phyloP scores from a whole-genome alignment of 768 basidiomycete genomes.

The Brasilioporus rufonigricans region DNA sequence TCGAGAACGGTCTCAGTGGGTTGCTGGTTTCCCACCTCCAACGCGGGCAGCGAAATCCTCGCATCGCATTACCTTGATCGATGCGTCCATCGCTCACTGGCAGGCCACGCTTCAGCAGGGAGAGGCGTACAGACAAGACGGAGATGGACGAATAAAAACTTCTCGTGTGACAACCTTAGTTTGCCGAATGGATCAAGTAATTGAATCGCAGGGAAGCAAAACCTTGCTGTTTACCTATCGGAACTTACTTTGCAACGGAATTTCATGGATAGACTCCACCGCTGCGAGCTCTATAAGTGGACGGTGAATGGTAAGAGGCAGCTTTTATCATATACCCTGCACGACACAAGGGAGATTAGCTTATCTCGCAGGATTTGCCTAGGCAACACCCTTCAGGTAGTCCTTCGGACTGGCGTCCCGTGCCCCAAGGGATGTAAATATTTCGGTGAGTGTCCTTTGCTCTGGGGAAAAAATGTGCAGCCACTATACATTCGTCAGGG shows the following conservation, averaged over 20 bases:
- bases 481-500: background rate
- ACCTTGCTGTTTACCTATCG: conserved; percentile 11
- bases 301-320: background rate
- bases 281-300: conserved; percentile 7
- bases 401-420: conserved; percentile 8
- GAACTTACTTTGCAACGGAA: conserved; percentile 5
- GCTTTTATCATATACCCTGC: background rate
- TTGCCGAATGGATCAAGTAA: conserved; percentile 25
- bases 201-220: conserved; percentile 17
- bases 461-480: background rate
- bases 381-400: background rate
- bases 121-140: background rate
- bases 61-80: conserved; percentile 11
- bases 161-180: conserved; percentile 10
- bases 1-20: conserved; percentile 7
- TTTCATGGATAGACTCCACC: background rate
- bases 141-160: conserved; percentile 4
- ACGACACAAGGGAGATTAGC: background rate
- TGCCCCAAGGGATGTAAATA: background rate
- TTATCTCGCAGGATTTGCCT: background rate
- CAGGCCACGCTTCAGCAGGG: conserved; percentile 4
- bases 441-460: conserved; percentile 5
- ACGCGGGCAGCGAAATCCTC: conserved; percentile 13
- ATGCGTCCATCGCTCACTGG: background rate
- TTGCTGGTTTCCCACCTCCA: conserved; percentile 22